Conservation (phyloP, 192 early-diverging fungal genomes). For the Linnemannia zychae region DNA sequence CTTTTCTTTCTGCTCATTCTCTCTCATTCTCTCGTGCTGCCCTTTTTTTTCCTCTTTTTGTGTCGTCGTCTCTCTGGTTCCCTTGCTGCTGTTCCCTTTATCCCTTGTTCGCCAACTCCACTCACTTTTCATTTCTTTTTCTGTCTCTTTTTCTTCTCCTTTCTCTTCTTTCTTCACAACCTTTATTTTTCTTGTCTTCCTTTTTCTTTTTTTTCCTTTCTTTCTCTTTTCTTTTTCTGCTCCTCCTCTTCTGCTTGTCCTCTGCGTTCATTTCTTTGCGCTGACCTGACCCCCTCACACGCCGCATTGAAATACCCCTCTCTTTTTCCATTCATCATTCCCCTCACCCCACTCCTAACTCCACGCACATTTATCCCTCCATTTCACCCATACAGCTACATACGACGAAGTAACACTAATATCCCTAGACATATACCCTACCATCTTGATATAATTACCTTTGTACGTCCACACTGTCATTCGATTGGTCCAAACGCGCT, state of each 20-base stretch:
- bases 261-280: background rate
- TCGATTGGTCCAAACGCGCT: background rate
- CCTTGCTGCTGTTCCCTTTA: conserved; percentile 15
- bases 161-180: background rate
- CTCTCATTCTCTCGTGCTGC: background rate
- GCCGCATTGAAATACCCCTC: background rate
- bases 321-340: background rate
- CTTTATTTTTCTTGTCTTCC: background rate
- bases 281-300: background rate
- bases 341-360: background rate
- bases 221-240: background rate
- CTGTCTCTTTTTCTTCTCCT: background rate
- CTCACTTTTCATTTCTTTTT: background rate
- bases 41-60: background rate
- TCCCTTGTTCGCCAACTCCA: conserved; percentile 3
- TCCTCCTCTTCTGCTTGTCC: background rate
- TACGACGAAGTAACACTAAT: background rate
- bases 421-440: background rate
- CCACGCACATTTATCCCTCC: background rate
- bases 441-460: no score
- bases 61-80: background rate
- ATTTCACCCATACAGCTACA: background rate
- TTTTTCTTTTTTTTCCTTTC: background rate
- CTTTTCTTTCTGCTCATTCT: background rate
- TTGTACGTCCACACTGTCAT: background rate